phyloP scores from a whole-genome alignment of 2,329 filamentous ascomycete species.

The Paraphoma chrysanthemicola region DNA sequence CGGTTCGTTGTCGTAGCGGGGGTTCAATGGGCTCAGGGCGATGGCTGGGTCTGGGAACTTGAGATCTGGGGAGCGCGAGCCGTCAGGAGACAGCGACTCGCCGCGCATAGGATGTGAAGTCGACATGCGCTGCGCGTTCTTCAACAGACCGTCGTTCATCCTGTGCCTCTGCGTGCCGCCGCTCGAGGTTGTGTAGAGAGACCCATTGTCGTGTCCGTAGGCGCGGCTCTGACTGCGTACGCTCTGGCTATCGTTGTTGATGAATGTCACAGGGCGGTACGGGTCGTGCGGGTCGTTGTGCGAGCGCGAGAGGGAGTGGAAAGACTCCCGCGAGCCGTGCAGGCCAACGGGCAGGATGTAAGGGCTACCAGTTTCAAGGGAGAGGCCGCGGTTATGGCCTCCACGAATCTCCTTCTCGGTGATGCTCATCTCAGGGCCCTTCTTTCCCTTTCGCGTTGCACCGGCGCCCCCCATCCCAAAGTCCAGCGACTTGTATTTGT shows the following conservation, averaged over 20 bases:
- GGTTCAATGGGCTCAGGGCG: conserved; percentile 39
- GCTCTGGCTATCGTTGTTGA: conserved; percentile 53
- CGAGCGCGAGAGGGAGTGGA: conserved; percentile 82
- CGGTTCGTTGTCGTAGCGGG: conserved; percentile 23
- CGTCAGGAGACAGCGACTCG: conserved; percentile 46
- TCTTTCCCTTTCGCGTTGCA: conserved; percentile 47
- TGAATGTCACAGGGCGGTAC: conserved; percentile 73
- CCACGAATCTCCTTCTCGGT: conserved; percentile 55
- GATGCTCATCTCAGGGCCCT: conserved; percentile 63
- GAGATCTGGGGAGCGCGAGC: conserved; percentile 39
- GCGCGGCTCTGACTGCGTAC: conserved; percentile 39
- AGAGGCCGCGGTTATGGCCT: conserved; percentile 58
- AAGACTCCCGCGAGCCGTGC: conserved; percentile 81
- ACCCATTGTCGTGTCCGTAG: conserved; percentile 51
- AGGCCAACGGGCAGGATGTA: conserved; percentile 90
- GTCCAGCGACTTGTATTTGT: conserved; percentile 90
- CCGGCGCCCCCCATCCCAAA: conserved; percentile 75
- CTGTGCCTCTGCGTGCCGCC: conserved; percentile 53
- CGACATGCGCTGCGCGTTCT: conserved; percentile 66
- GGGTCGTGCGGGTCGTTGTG: conserved; percentile 81
- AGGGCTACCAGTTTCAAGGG: conserved; percentile 74
- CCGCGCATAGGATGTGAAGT: conserved; percentile 56
- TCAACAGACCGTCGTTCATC: conserved; percentile 59
- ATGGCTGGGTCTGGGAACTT: conserved; percentile 43
- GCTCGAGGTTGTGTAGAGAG: conserved; percentile 61